Conservation (phyloP, 2,329 filamentous ascomycete genomes). For the Aspergillus ibericus region DNA sequence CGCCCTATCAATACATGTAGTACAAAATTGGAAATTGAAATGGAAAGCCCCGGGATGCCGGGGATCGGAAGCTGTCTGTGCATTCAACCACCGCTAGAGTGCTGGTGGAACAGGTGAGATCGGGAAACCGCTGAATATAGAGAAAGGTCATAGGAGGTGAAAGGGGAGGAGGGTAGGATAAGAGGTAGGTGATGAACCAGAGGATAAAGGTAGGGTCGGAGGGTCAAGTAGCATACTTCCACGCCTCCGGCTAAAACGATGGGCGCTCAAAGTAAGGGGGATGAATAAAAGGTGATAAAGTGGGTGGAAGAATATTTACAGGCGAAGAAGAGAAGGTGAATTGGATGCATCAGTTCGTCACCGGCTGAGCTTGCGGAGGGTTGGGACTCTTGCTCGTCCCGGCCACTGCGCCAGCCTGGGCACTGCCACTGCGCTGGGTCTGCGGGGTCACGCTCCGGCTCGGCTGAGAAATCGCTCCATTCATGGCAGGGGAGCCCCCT, state of each 20-base stretch:
- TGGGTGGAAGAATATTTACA: constrained; percentile 34
- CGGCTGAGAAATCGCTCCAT: constrained; percentile 42
- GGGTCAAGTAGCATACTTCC: neutral
- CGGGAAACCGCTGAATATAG: neutral
- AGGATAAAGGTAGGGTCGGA: neutral
- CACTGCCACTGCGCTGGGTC: constrained; percentile 46
- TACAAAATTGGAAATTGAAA: constrained; percentile 17
- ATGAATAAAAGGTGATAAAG: constrained; percentile 20
- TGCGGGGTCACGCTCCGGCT: constrained; percentile 50
- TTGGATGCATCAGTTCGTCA: constrained; percentile 31
- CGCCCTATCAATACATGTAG: constrained; percentile 26
- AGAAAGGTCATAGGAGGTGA: neutral
- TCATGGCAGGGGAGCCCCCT: constrained; percentile 47
- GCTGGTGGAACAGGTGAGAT: neutral
- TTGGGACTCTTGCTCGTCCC: constrained; percentile 45
- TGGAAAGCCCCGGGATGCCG: constrained; percentile 4
- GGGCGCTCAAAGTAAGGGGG: neutral
- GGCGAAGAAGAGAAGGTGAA: constrained; percentile 20
- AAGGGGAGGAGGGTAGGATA: neutral
- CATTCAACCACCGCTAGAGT: neutral
- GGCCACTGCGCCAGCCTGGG: constrained; percentile 39
- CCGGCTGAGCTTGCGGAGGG: constrained; percentile 42
- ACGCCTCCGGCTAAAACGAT: neutral
- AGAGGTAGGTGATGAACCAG: neutral
- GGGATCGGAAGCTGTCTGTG: neutral